A percentile compares a stretch with the other conserved stretches of the same genome.
phyloP scores from a whole-genome alignment of 805 yeast species.

The Ogataea wickerhamii region DNA sequence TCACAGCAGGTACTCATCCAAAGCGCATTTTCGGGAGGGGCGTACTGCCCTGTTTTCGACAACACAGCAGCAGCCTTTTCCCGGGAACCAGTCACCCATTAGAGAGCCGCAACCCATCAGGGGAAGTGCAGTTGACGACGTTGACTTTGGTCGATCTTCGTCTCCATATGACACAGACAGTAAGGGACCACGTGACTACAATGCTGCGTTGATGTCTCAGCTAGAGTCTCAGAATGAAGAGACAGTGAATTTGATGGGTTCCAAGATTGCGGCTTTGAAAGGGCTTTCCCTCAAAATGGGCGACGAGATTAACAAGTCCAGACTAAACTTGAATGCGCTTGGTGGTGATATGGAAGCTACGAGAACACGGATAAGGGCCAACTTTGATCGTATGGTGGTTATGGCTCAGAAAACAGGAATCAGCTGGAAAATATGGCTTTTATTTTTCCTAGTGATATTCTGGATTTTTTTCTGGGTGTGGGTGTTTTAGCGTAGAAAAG shows the following conservation, averaged over 20 bases:
- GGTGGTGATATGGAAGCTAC: slow-evolving; percentile 32
- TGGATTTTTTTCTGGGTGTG: slow-evolving; percentile 44
- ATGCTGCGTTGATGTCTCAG: slow-evolving; percentile 53
- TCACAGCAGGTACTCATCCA: slow-evolving; percentile 30
- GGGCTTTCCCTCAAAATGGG: slow-evolving; percentile 57
- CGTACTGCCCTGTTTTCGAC: slow-evolving; percentile 26
- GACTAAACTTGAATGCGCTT: slow-evolving; percentile 22
- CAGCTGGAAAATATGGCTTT: slow-evolving; percentile 60
- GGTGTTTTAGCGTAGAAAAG: slow-evolving; percentile 22
- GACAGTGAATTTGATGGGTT: slow-evolving; percentile 50
- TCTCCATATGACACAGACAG: slow-evolving; percentile 40
- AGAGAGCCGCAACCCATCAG: slow-evolving; percentile 9
- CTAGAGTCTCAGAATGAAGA: slow-evolving; percentile 67
- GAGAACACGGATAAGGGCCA: slow-evolving; percentile 44
- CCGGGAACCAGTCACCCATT: slow-evolving; percentile 15
- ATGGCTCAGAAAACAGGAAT: slow-evolving; percentile 65
- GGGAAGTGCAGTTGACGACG: slow-evolving; percentile 6
- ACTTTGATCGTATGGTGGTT: slow-evolving; percentile 53
- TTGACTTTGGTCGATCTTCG: slow-evolving; percentile 25
- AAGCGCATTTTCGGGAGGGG: slow-evolving; percentile 30
- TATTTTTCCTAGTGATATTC: slow-evolving; percentile 40
- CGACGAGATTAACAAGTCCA: slow-evolving; percentile 48
- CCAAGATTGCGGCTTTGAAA: slow-evolving; percentile 53
- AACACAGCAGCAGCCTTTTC: slow-evolving; percentile 14
- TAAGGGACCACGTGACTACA: slow-evolving; percentile 35